Evolutionary conservation across 441 rosid species (phyloP).

Genomic region (Erysimum cheiri): DNA sequence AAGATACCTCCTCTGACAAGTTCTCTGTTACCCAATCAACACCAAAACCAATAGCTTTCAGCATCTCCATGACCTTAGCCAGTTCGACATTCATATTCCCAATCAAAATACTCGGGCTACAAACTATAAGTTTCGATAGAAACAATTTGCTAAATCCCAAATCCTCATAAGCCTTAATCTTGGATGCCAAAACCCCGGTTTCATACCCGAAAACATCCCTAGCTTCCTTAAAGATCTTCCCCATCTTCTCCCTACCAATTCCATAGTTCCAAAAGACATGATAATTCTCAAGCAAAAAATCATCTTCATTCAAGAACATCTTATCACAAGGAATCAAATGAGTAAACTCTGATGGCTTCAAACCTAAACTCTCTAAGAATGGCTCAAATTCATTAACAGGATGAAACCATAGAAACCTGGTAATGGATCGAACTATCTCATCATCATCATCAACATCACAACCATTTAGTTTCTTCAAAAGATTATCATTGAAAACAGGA

Average conservation of each 20-base stretch:
- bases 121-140: constrained; percentile 54
- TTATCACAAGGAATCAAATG: constrained; percentile 57
- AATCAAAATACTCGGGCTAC: constrained; percentile 61
- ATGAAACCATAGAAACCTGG: constrained; percentile 62
- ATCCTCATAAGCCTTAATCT: constrained; percentile 64
- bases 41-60: constrained; percentile 56
- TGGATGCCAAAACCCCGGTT: constrained; percentile 57
- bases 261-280: constrained; percentile 71
- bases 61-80: constrained; percentile 49
- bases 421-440: constrained; percentile 48
- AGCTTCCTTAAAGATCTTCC: constrained; percentile 68
- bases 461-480: constrained; percentile 45
- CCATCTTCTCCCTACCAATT: constrained; percentile 58
- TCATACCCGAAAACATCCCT: constrained; percentile 57
- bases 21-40: constrained; percentile 56
- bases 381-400: constrained; percentile 93
- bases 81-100: constrained; percentile 57
- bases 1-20: constrained; percentile 47
- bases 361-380: constrained; percentile 82
- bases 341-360: constrained; percentile 59
- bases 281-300: constrained; percentile 64
- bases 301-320: constrained; percentile 75
- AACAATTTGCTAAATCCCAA: constrained; percentile 60
- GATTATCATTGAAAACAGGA: constrained; percentile 56
- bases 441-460: constrained; percentile 48